These are phyloP conservation scores for Cladosporium sphaerospermum DNA, from an alignment of 2,329 filamentous ascomycete genomes.

Conservation along the genomic window DNA sequence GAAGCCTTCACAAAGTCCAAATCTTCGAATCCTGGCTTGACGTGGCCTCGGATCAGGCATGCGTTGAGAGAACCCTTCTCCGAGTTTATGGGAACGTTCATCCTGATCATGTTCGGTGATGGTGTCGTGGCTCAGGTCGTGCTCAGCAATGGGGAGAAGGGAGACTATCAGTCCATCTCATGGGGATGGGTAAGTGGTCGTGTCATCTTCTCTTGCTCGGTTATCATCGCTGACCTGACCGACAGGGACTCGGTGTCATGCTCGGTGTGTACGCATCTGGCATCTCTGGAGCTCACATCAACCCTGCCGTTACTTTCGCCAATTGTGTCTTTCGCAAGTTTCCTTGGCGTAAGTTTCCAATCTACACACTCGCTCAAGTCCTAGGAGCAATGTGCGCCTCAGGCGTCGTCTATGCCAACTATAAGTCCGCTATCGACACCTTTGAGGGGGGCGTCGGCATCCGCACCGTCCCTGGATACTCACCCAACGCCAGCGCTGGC, in stretches of 20 bases:
- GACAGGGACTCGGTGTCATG: slow-evolving; percentile 57
- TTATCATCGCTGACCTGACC: slow-evolving; percentile 10
- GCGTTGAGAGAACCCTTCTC: slow-evolving; percentile 54
- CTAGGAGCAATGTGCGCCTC: slow-evolving; percentile 59
- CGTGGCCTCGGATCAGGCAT: slow-evolving; percentile 51
- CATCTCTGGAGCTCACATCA: slow-evolving; percentile 32
- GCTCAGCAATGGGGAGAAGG: slow-evolving; percentile 46
- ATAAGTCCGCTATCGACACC: slow-evolving; percentile 31
- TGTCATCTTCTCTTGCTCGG: neutral
- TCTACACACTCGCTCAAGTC: slow-evolving; percentile 54
- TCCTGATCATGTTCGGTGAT: slow-evolving; percentile 63
- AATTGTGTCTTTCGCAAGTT: slow-evolving; percentile 64
- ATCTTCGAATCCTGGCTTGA: slow-evolving; percentile 30
- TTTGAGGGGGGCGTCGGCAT: slow-evolving; percentile 47
- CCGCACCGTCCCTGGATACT: slow-evolving; percentile 51
- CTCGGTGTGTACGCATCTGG: slow-evolving; percentile 46
- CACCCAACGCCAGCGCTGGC: slow-evolving; percentile 56
- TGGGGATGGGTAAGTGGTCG: slow-evolving; percentile 33
- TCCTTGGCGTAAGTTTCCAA: slow-evolving; percentile 57
- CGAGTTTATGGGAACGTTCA: slow-evolving; percentile 63
- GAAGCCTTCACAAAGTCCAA: slow-evolving; percentile 15
- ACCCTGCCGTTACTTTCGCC: slow-evolving; percentile 59
- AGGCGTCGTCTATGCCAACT: slow-evolving; percentile 40
- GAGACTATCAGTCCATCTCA: slow-evolving; percentile 48
- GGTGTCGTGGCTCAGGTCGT: slow-evolving; percentile 63